Base-by-base conservation (phyloP, 371 early-diverging fungal species). In the Mucor plumbeus region DNA sequence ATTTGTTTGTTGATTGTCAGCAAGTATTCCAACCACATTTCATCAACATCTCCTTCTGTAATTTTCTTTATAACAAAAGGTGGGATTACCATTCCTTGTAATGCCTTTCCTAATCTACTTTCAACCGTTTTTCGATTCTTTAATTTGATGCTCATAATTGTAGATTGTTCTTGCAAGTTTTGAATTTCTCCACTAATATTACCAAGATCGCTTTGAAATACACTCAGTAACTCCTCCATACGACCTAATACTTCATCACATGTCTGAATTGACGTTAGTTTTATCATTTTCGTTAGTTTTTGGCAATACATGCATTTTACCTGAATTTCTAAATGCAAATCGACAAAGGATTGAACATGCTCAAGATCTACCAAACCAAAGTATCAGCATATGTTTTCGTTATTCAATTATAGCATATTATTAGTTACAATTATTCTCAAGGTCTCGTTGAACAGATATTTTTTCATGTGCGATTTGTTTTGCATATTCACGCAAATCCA, bases 401-500 rank as follows among this genome's bases (percentile, higher is more conserved):
- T 38, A 4, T 4, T 21, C 13, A 6, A 17, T 11, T 53, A 2
- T 26, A 11, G 13, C 31, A 2, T 26, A 11, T 31, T 31, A 11
- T 11, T 31, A 44, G 58, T 43, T 41, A 35, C 48, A 38, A 10
- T 90, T 90, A 19, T 87, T 81, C 35, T 94, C 88, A 65, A 94
- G 90, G 55, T 80, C 84, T 38, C 87, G 81, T 62, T 95, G 94
- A 10, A 91, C 84, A 14, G 67, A 70, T 47, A 78, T 76, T 61
- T 95, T 87, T 63, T 95, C 93, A 9, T 82, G 70, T 39, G 91
- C 91, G 19, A 96, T 87, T 47, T 92, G 84, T 58, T 78, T 87
- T 14, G 94, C 91, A 77, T 95, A 93, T 70, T 92, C 92, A n/a
- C 94, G 85, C 62, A 97, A 82, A 77, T 95, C 95, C 76, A 93